Percentiles rank a stretch among this genome's conserved stretches.
Conservation (phyloP, 2,329 filamentous ascomycete species). For the Clonostachys chloroleuca region DNA sequence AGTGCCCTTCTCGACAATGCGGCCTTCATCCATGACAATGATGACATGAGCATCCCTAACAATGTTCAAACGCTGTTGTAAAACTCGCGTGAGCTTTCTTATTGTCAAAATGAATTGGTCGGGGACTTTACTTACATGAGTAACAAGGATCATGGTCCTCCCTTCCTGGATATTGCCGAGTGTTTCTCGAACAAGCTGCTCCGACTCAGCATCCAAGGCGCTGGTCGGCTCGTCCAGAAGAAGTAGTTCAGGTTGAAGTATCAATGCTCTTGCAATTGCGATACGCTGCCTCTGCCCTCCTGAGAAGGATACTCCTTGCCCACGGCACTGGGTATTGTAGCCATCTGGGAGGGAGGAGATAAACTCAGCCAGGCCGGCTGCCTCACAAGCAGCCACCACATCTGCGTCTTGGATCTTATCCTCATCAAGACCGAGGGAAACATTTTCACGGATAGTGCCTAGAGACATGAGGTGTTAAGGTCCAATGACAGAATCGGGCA, state of each 20-base stretch:
- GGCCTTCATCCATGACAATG: constrained; percentile 57
- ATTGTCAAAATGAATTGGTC: no score
- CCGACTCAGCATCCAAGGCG: constrained; percentile 65
- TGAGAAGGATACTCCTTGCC: constrained; percentile 57
- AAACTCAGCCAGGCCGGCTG: constrained; percentile 47
- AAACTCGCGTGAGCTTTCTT: constrained; percentile 14
- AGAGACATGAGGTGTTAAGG: constrained; percentile 68
- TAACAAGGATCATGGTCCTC: no score
- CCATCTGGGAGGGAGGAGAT: constrained; percentile 30
- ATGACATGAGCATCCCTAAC: constrained; percentile 64
- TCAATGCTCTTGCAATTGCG: constrained; percentile 63
- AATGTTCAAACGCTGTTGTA: constrained; percentile 53
- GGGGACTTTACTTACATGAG: no score
- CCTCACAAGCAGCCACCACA: constrained; percentile 38
- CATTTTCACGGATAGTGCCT: constrained; percentile 79
- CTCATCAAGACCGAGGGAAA: constrained; percentile 46
- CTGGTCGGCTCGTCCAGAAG: constrained; percentile 76
- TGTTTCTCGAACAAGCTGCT: constrained; percentile 86
- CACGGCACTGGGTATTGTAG: constrained; percentile 56
- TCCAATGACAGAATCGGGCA: no score
- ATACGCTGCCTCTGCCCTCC: constrained; percentile 66
- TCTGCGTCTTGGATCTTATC: constrained; percentile 18
- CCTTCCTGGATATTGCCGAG: constrained; percentile 27
- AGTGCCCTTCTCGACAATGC: constrained; percentile 58
- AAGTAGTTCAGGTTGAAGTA: constrained; percentile 83